A percentile compares a stretch with the other conserved stretches of the same genome.
These are phyloP conservation scores for Carex myosuroides DNA, from an alignment of 176 grass and related monocot genomes.

Conservation along the genomic window DNA sequence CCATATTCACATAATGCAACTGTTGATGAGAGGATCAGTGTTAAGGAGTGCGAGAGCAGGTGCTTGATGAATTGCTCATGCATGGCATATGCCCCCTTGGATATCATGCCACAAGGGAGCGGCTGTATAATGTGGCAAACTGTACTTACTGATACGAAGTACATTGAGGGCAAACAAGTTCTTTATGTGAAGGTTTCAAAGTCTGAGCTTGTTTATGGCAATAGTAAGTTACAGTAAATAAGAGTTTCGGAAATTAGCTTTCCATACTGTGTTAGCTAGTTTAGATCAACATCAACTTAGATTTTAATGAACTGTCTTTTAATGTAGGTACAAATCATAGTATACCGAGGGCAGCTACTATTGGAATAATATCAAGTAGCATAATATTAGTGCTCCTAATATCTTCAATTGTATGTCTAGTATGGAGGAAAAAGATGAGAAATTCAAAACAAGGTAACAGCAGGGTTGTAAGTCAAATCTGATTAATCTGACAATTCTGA, in stretches of 20 bases:
- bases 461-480: neutral
- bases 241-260: neutral
- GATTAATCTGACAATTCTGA: too few relatives aligned
- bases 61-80: conserved; percentile 24
- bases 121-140: neutral
- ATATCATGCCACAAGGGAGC: too few relatives aligned
- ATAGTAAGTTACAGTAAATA: too few relatives aligned
- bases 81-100: conserved; percentile 12
- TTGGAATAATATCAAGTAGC: neutral
- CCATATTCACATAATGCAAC: conserved; percentile 29
- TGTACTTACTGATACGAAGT: conserved; percentile 31
- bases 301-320: neutral
- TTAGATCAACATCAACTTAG: neutral
- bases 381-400: conserved; percentile 1
- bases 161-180: conserved; percentile 18
- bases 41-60: neutral
- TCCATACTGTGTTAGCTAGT: neutral
- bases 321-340: neutral
- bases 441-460: neutral
- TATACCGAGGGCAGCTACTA: neutral
- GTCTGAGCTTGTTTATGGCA: conserved; percentile 28
- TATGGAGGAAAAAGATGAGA: conserved; percentile 17
- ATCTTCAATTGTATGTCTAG: conserved; percentile 1
- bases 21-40: neutral
- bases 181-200: conserved; percentile 36